A percentile compares a stretch with the other conserved stretches of the same genome.
Conservation (phyloP, 176 grass and related monocot genomes). For the Bromus sterilis region DNA sequence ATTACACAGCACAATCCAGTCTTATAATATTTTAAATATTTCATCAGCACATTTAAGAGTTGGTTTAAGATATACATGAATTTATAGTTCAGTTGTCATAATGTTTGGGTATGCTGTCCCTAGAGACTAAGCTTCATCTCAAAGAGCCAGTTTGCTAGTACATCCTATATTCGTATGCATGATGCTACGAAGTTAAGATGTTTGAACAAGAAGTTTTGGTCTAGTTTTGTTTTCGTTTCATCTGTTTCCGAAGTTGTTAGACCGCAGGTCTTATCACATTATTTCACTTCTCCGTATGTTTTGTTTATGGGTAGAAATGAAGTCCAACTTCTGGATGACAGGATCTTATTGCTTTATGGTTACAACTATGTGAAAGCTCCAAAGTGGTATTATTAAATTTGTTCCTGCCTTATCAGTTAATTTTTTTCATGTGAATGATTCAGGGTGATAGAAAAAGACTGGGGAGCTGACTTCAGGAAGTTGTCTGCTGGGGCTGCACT, state of each 20-base stretch:
- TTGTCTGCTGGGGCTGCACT: constrained; percentile 90
- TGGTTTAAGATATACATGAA: neutral
- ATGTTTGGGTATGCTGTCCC: neutral
- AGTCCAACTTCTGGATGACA: neutral
- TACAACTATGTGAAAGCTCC: neutral
- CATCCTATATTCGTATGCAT: neutral
- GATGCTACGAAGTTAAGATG: neutral
- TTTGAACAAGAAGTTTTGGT: constrained; percentile 4
- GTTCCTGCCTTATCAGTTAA: neutral
- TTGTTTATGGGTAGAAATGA: neutral
- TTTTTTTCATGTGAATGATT: constrained; percentile 16
- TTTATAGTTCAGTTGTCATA: neutral
- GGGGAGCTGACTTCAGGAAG: constrained; percentile 84
- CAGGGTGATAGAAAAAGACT: constrained; percentile 75
- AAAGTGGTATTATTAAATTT: neutral
- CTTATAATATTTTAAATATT: constrained; percentile 1
- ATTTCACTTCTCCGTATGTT: neutral
- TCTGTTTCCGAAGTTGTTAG: neutral
- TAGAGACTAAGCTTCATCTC: neutral
- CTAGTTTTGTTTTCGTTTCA: neutral
- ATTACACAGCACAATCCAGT: neutral
- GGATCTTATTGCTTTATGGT: neutral
- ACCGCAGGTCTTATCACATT: neutral
- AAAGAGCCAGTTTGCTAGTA: constrained; percentile 7
- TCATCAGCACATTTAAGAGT: neutral